A percentile compares a stretch with the other conserved stretches of the same genome.
phyloP scores from a whole-genome alignment of 31 red algal species.

The Porphyra umbilicalis region DNA sequence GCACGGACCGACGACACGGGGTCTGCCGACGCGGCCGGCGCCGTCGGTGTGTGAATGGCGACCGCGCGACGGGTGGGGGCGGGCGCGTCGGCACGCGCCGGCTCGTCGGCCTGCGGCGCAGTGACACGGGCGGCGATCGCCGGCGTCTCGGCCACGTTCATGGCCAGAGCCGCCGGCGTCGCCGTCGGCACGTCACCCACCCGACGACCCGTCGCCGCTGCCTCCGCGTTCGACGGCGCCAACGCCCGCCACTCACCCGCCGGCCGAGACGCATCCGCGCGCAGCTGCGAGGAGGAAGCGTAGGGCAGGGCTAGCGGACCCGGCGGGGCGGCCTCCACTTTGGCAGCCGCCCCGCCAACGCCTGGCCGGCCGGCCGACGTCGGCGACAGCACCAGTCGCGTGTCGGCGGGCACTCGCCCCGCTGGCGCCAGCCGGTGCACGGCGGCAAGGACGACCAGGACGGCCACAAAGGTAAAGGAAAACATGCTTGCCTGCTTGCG shows the following conservation, averaged over 20 bases:
- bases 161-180: too few species aligned
- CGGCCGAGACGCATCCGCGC: neutral
- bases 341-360: neutral
- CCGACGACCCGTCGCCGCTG: neutral
- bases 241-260: neutral
- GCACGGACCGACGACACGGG: too few species aligned
- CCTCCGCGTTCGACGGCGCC: neutral
- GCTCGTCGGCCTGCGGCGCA: neutral
- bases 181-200: too few species aligned
- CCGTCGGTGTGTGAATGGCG: too few species aligned
- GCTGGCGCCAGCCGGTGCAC: neutral
- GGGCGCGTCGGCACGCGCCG: neutral
- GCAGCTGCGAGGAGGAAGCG: neutral
- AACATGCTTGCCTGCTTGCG: neutral
- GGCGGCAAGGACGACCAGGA: neutral
- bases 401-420: neutral
- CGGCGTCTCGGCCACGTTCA: neutral
- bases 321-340: neutral
- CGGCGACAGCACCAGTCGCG: neutral
- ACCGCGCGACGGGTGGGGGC: neutral
- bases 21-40: too few species aligned
- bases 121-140: neutral
- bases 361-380: too few species aligned
- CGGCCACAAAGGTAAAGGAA: neutral
- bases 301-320: neutral